Conservation (phyloP, 495 filamentous ascomycete species). For the Podospora fimiseda region DNA sequence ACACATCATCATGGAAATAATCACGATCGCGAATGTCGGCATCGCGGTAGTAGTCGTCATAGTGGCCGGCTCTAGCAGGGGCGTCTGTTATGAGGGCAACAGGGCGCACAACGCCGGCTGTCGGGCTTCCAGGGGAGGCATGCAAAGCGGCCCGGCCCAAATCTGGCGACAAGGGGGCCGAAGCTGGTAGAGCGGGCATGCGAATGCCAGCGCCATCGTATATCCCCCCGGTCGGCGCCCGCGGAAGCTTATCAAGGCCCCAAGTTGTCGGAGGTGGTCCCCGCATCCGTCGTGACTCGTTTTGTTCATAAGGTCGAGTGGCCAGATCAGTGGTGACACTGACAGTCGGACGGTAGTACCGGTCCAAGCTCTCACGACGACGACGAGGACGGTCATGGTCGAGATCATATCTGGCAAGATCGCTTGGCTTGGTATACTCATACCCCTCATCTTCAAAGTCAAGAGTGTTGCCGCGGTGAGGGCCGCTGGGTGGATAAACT, state of each 20-base stretch:
- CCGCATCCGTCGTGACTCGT: conserved; percentile 33
- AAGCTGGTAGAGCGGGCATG: conserved; percentile 35
- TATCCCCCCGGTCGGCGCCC: conserved; percentile 25
- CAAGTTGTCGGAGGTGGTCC: conserved; percentile 57
- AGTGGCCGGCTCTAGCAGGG: conserved; percentile 27
- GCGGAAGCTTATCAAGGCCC: conserved; percentile 55
- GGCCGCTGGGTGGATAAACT: conserved; percentile 25
- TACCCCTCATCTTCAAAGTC: conserved; percentile 63
- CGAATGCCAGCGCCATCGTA: conserved; percentile 41
- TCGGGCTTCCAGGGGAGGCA: conserved; percentile 28
- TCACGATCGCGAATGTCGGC: conserved; percentile 30
- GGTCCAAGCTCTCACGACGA: conserved; percentile 47
- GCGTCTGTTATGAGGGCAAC: conserved; percentile 44
- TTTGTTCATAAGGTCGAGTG: conserved; percentile 30
- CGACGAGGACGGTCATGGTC: conserved; percentile 41
- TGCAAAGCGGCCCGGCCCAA: conserved; percentile 23
- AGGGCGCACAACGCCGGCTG: conserved; percentile 32
- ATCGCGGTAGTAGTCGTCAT: conserved; percentile 40
- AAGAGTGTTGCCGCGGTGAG: conserved; percentile 32
- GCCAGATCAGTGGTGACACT: conserved; percentile 53
- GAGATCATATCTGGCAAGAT: conserved; percentile 61
- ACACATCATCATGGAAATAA: neutral
- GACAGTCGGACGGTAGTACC: conserved; percentile 59
- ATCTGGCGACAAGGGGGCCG: conserved; percentile 32
- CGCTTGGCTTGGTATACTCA: conserved; percentile 65